phyloP scores from a whole-genome alignment of 257 asterid genomes.

The Solanum verrucosum region DNA sequence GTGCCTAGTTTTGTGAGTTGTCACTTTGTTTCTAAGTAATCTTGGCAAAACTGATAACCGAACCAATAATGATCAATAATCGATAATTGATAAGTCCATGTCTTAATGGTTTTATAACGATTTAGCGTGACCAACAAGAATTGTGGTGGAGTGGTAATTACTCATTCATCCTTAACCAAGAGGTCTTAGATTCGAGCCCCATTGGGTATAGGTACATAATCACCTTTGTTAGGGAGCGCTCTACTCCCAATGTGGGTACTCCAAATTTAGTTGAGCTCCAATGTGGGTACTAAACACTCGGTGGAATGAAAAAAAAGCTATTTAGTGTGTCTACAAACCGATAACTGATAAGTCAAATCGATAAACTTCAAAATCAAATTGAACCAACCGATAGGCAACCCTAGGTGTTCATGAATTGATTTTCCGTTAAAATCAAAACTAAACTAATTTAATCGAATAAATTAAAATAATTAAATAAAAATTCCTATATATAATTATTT shows the following conservation, averaged over 20 bases:
- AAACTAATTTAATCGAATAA: too few relatives aligned
- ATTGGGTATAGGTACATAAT: background rate
- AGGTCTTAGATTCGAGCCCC: fast-evolving
- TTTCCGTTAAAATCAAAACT: too few relatives aligned
- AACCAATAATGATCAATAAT: too few relatives aligned
- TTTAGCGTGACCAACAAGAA: background rate
- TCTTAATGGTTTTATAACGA: background rate
- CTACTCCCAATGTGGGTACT: too few relatives aligned
- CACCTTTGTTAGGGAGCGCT: background rate
- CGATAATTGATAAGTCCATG: too few relatives aligned
- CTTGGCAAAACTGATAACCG: background rate
- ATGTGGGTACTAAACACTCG: too few relatives aligned
- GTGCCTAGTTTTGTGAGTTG: background rate
- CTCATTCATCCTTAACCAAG: too few relatives aligned
- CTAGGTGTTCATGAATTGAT: background rate
- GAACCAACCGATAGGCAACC: background rate
- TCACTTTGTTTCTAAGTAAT: background rate
- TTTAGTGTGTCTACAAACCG: background rate
- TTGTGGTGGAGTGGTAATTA: too few relatives aligned
- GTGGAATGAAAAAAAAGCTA: too few relatives aligned
- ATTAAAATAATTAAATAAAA: too few relatives aligned
- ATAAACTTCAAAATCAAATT: too few relatives aligned
- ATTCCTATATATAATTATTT: background rate
- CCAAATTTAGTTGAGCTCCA: fast-evolving
- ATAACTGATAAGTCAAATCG: background rate